Evolutionary conservation across 2,329 filamentous ascomycete species (phyloP).

Genomic region (Penicillium sp.): DNA sequence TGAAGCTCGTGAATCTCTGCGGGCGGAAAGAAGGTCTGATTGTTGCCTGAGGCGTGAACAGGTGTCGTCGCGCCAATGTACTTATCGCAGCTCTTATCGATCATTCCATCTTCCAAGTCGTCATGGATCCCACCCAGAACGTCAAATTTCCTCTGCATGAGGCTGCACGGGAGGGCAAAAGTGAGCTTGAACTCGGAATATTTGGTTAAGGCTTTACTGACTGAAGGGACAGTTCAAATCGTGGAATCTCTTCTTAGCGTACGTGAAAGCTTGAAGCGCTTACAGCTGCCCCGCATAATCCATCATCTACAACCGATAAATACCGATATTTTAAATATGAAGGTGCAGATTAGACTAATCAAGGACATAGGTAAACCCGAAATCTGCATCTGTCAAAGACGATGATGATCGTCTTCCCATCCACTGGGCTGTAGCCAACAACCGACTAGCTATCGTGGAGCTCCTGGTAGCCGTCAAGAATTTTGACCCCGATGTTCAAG

Average conservation of each 20-base stretch:
- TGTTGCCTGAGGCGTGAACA: constrained; percentile 22
- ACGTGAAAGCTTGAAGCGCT: constrained; percentile 26
- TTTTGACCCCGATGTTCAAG: constrained; percentile 83
- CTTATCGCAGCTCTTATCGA: constrained; percentile 29
- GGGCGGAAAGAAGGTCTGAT: constrained; percentile 3
- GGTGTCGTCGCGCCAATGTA: constrained; percentile 15
- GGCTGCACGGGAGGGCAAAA: constrained; percentile 78
- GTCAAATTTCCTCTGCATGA: constrained; percentile 82
- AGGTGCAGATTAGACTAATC: constrained; percentile 2
- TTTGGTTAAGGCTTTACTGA: constrained; percentile 22
- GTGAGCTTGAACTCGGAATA: constrained; percentile 50
- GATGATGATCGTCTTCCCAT: constrained; percentile 86
- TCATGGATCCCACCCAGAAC: constrained; percentile 45
- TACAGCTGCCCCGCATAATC: constrained; percentile 29
- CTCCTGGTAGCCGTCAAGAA: constrained; percentile 67
- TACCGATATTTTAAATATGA: background rate
- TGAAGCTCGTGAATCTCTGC: constrained; percentile 14
- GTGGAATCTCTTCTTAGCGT: constrained; percentile 75
- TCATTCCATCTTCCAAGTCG: constrained; percentile 13
- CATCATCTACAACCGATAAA: constrained; percentile 2
- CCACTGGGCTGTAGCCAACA: constrained; percentile 91
- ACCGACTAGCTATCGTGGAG: constrained; percentile 71
- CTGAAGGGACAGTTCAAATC: constrained; percentile 54
- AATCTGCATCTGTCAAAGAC: constrained; percentile 70
- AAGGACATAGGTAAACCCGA: constrained; percentile 69